A percentile compares a stretch with the other conserved stretches of the same genome.
These are phyloP conservation scores for Sanghuangporus baumii DNA, from an alignment of 1,284 basidiomycete species.

Conservation along the genomic window DNA sequence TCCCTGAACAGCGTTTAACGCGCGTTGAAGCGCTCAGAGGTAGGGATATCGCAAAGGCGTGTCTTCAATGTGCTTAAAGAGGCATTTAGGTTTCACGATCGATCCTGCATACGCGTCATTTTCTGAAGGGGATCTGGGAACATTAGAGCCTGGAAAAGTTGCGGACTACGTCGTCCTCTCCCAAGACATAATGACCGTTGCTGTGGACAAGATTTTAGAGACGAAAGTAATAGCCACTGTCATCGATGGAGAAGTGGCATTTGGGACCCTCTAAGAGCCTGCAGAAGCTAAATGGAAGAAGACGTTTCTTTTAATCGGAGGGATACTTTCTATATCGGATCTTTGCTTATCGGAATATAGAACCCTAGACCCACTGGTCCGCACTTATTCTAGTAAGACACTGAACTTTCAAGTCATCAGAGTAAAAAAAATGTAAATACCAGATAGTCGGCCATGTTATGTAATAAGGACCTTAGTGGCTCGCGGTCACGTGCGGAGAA, in stretches of 20 bases:
- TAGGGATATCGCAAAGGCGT: slow-evolving; percentile 21
- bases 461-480: too few relatives aligned
- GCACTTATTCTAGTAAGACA: too few relatives aligned
- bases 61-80: neutral
- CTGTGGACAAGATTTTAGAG: slow-evolving; percentile 54
- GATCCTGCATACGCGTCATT: slow-evolving; percentile 86
- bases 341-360: too few relatives aligned
- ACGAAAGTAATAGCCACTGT: slow-evolving; percentile 72
- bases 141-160: slow-evolving; percentile 68
- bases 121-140: slow-evolving; percentile 66
- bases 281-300: neutral
- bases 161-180: slow-evolving; percentile 84
- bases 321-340: too few relatives aligned
- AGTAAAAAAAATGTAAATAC: too few relatives aligned
- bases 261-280: slow-evolving; percentile 38
- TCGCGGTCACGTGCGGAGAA: neutral
- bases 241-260: slow-evolving; percentile 71
- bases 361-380: too few relatives aligned
- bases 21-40: slow-evolving; percentile 69
- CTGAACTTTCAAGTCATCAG: too few relatives aligned
- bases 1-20: slow-evolving; percentile 72
- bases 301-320: too few relatives aligned
- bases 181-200: slow-evolving; percentile 73
- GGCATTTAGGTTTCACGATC: slow-evolving; percentile 55
- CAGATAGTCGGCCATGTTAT: too few relatives aligned